phyloP scores from a whole-genome alignment of 176 grass and related monocot genomes.

The Cenchrus purpureus region DNA sequence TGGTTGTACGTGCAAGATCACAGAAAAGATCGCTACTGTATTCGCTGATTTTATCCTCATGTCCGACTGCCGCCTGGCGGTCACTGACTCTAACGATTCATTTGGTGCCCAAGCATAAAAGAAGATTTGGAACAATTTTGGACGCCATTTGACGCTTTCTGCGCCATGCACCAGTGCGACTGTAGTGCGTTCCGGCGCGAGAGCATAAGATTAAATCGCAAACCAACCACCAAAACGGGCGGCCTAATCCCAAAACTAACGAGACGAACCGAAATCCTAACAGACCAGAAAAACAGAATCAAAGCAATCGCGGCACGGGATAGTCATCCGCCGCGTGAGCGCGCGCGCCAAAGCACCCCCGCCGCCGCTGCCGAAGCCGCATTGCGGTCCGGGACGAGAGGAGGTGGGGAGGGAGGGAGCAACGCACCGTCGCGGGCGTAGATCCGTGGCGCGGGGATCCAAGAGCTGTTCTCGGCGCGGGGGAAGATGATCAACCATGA shows the following conservation, averaged over 20 bases:
- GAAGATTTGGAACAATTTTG: too few species aligned
- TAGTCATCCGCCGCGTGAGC: not conserved
- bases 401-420: not conserved
- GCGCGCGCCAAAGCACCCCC: not conserved
- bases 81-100: too few species aligned
- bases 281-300: not conserved
- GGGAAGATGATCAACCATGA: too few species aligned
- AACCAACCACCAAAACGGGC: not conserved
- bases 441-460: slow-evolving; percentile 47
- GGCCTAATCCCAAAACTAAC: not conserved
- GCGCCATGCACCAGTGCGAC: too few species aligned
- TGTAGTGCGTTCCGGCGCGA: slow-evolving; percentile 48
- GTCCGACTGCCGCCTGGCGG: too few species aligned
- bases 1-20: too few species aligned
- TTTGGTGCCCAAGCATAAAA: too few species aligned
- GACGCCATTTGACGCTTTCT: too few species aligned
- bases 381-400: not conserved
- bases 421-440: slow-evolving; percentile 36
- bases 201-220: slow-evolving; percentile 22
- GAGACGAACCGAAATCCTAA: slow-evolving; percentile 34
- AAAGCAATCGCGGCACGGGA: not conserved
- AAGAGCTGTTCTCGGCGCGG: too few species aligned
- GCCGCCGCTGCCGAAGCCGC: not conserved
- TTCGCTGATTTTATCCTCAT: too few species aligned
- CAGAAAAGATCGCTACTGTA: too few species aligned